Conservation (phyloP, 1,284 basidiomycete species). For the Leccinum fallax region DNA sequence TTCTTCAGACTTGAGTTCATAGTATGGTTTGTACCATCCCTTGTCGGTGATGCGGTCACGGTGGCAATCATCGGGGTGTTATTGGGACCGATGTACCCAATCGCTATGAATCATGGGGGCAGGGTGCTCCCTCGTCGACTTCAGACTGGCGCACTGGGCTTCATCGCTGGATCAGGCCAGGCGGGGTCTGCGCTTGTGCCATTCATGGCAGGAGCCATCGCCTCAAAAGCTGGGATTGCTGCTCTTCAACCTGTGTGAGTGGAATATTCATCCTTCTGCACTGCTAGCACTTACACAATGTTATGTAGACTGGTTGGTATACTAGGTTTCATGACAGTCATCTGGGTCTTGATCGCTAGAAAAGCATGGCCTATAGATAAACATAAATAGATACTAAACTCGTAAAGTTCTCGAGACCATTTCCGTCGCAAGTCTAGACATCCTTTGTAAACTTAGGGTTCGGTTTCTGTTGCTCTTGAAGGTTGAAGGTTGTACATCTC, state of each 20-base stretch:
- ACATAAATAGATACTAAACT: not conserved
- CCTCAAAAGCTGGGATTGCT: slow-evolving; percentile 48
- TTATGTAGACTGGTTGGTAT: slow-evolving; percentile 43
- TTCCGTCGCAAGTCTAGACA: slow-evolving; percentile 18
- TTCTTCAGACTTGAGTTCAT: slow-evolving; percentile 49
- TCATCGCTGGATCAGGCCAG: slow-evolving; percentile 54
- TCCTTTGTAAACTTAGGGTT: not conserved
- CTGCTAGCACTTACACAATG: not conserved
- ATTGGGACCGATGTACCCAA: slow-evolving; percentile 56
- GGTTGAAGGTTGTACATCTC: not conserved
- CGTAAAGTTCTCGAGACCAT: slow-evolving; percentile 18
- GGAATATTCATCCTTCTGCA: not conserved
- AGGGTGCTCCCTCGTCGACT: slow-evolving; percentile 51
- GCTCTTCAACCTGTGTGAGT: slow-evolving; percentile 58
- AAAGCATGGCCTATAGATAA: not conserved
- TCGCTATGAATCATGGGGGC: slow-evolving; percentile 51
- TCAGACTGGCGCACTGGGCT: slow-evolving; percentile 53
- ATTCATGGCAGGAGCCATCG: slow-evolving; percentile 58
- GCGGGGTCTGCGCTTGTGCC: slow-evolving; percentile 58
- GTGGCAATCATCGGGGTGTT: slow-evolving; percentile 59
- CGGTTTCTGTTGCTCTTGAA: not conserved
- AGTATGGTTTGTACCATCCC: slow-evolving; percentile 60
- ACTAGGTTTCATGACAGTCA: slow-evolving; percentile 41
- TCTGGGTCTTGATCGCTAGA: slow-evolving; percentile 46
- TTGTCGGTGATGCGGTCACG: slow-evolving; percentile 53